phyloP scores from a whole-genome alignment of 495 filamentous ascomycete genomes.

The Neurospora cerealis region DNA sequence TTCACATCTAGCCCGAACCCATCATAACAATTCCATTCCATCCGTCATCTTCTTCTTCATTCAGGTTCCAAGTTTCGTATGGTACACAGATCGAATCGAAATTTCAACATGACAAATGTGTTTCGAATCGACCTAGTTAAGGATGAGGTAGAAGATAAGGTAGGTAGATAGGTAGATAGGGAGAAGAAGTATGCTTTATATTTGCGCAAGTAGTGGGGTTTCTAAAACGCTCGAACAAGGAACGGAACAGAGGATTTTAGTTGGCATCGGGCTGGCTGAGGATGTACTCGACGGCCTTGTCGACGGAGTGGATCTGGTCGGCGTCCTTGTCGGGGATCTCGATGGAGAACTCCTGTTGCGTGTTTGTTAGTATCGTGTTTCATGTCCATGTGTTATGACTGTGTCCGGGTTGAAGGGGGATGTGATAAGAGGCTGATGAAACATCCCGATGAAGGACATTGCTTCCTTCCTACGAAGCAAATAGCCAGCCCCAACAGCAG shows the following conservation, averaged over 20 bases:
- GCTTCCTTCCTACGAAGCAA: no score
- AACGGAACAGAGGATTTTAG: conserved; percentile 15
- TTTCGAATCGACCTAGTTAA: neutral
- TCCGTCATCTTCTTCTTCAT: neutral
- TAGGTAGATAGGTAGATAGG: neutral
- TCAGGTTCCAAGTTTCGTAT: neutral
- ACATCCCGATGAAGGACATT: no score
- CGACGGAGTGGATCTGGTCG: conserved; percentile 91
- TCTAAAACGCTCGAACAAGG: neutral
- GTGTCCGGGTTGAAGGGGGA: neutral
- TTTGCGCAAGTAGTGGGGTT: neutral
- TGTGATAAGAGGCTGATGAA: neutral
- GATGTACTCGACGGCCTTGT: conserved; percentile 94
- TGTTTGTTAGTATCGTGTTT: no score
- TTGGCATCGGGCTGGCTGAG: conserved; percentile 79
- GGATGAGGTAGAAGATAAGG: neutral
- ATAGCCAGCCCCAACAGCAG: neutral
- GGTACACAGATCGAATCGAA: neutral
- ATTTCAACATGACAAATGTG: neutral
- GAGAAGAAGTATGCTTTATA: neutral
- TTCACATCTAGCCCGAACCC: neutral
- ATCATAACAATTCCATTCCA: neutral
- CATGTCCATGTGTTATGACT: neutral
- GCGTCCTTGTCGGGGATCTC: conserved; percentile 99
- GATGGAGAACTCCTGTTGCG: conserved; percentile 89